Conservation (phyloP, 1,139 yeast species). For the Diutina pseudorugosa region DNA sequence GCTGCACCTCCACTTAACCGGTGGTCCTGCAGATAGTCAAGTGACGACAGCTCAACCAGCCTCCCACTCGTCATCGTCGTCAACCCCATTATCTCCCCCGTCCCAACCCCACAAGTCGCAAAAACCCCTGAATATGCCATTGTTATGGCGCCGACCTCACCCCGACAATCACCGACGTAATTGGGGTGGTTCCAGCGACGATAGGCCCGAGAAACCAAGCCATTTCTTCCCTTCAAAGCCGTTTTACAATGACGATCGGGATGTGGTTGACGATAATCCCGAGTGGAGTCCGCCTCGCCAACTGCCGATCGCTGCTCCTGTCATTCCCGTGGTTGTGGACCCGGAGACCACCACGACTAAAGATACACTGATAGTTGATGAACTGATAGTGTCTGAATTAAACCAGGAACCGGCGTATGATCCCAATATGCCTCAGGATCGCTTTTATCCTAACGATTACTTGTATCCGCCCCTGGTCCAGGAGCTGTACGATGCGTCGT, state of each 20-base stretch:
- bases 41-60: neutral
- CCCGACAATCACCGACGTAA: neutral
- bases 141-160: neutral
- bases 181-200: too few species aligned
- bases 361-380: neutral
- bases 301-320: neutral
- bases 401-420: neutral
- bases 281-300: neutral
- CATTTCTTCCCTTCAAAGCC: neutral
- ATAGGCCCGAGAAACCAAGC: neutral
- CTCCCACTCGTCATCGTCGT: neutral
- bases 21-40: neutral
- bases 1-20: neutral
- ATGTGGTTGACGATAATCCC: neutral
- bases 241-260: neutral
- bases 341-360: neutral
- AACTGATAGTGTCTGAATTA: neutral
- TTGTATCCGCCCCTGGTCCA: neutral
- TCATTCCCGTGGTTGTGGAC: neutral
- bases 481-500: neutral
- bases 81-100: too few species aligned
- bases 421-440: neutral
- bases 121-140: neutral
- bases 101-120: too few species aligned
- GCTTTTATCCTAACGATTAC: neutral